phyloP scores from a whole-genome alignment of 495 filamentous ascomycete species.

The Ramalina intermedia region DNA sequence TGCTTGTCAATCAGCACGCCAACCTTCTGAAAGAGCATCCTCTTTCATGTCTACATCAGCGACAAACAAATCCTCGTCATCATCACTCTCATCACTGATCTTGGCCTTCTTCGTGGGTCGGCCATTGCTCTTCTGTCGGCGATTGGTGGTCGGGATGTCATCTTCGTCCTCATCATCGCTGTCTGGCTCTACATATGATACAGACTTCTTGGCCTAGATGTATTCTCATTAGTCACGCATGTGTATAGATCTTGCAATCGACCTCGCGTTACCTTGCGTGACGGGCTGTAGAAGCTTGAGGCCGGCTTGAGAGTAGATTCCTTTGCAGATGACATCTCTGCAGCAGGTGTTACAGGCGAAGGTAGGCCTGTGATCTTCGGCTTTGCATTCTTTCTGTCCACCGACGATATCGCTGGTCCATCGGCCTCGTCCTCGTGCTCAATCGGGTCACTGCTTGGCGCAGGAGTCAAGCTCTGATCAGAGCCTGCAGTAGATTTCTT shows the following conservation, averaged over 20 bases:
- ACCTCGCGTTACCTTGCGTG: conserved; percentile 25
- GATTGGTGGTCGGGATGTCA: conserved; percentile 30
- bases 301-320: background rate
- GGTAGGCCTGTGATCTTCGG: conserved; percentile 8
- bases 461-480: conserved; percentile 49
- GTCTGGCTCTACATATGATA: conserved; percentile 34
- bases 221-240: background rate
- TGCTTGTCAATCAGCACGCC: background rate
- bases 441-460: conserved; percentile 61
- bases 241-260: conserved; percentile 1
- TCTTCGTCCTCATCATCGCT: conserved; percentile 41
- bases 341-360: conserved; percentile 13
- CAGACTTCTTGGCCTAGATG: conserved; percentile 29
- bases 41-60: conserved; percentile 35
- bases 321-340: background rate
- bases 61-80: conserved; percentile 56
- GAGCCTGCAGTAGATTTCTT: conserved; percentile 27
- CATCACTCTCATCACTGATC: conserved; percentile 40
- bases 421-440: conserved; percentile 24
- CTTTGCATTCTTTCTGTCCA: conserved; percentile 10
- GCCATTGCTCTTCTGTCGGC: conserved; percentile 21
- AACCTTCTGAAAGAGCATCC: conserved; percentile 41
- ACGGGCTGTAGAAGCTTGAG: conserved; percentile 26
- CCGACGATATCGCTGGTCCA: background rate
- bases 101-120: conserved; percentile 37